A percentile compares a stretch with the other conserved stretches of the same genome.
Evolutionary conservation across 352 stramenopile genomes (phyloP).

Genomic region (Phytophthora fragariae): DNA sequence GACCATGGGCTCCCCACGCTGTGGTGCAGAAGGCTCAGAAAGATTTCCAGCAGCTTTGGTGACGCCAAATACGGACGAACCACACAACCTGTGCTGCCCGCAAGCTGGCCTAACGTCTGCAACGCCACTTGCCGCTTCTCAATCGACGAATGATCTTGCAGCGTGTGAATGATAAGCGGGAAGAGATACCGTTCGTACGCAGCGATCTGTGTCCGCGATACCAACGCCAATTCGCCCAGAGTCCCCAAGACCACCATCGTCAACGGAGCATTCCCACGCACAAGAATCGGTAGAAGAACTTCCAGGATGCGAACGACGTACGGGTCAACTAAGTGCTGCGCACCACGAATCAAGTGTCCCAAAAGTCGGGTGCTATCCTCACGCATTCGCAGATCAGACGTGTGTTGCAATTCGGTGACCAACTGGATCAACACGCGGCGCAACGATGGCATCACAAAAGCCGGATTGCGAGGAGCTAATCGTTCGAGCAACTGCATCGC

Average conservation of each 20-base stretch:
- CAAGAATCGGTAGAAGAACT: conserved; percentile 88
- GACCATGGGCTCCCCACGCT: conserved; percentile 91
- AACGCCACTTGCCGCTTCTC: conserved; percentile 97
- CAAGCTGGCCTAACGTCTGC: conserved; percentile 95
- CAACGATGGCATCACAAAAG: conserved; percentile 95
- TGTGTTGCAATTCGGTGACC: conserved; percentile 96
- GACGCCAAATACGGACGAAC: conserved; percentile 96
- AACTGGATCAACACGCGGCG: conserved; percentile 94
- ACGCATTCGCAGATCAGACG: conserved; percentile 83
- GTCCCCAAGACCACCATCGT: conserved; percentile 80
- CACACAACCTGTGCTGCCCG: conserved; percentile 93
- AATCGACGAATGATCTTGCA: conserved; percentile 96
- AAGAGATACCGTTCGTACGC: conserved; percentile 96
- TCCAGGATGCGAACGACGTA: conserved; percentile 82
- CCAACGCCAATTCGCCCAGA: conserved; percentile 92
- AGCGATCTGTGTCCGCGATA: conserved; percentile 91
- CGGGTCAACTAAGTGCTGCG: conserved; percentile 89
- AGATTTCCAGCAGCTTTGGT: conserved; percentile 94
- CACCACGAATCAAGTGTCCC: conserved; percentile 78
- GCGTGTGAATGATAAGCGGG: conserved; percentile 95
- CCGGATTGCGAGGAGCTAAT: conserved; percentile 95
- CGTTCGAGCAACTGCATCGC: conserved; percentile 95
- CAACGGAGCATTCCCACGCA: conserved; percentile 83
- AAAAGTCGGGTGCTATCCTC: conserved; percentile 92
- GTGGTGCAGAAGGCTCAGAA: conserved; percentile 95